These are phyloP conservation scores for Allium sativum DNA, from an alignment of 106 monocot genomes.

Conservation along the genomic window DNA sequence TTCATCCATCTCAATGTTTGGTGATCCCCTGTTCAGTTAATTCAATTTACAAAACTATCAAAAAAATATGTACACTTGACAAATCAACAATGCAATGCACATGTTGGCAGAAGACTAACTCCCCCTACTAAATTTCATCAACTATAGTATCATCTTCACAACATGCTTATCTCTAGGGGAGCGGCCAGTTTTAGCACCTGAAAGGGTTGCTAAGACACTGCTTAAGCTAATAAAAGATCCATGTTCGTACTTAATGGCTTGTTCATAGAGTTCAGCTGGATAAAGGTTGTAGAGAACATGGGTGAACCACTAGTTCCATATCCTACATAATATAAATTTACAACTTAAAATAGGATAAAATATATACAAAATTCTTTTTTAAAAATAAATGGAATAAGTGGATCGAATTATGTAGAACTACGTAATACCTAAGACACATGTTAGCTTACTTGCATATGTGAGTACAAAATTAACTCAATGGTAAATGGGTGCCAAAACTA, in stretches of 20 bases:
- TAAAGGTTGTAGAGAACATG: constrained; percentile 98
- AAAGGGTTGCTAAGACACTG: constrained; percentile 87
- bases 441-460: too few species aligned
- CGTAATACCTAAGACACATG: too few species aligned
- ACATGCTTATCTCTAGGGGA: constrained; percentile 86
- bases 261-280: constrained; percentile 86
- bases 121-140: constrained; percentile 97
- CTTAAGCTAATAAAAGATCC: constrained; percentile 78
- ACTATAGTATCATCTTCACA: constrained; percentile 70
- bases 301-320: too few species aligned
- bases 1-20: constrained; percentile 99
- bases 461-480: too few species aligned
- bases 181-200: constrained; percentile 92
- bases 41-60: background rate
- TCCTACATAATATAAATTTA: too few species aligned
- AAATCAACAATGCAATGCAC: too few species aligned
- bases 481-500: too few species aligned
- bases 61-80: too few species aligned
- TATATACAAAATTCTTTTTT: too few species aligned
- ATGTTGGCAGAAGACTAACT: constrained; percentile 65
- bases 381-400: too few species aligned
- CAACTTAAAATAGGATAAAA: too few species aligned
- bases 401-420: too few species aligned
- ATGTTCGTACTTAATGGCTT: constrained; percentile 88
- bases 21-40: constrained; percentile 52